These are phyloP conservation scores for Penicillium canariense DNA, from an alignment of 495 filamentous ascomycete species.

Conservation along the genomic window DNA sequence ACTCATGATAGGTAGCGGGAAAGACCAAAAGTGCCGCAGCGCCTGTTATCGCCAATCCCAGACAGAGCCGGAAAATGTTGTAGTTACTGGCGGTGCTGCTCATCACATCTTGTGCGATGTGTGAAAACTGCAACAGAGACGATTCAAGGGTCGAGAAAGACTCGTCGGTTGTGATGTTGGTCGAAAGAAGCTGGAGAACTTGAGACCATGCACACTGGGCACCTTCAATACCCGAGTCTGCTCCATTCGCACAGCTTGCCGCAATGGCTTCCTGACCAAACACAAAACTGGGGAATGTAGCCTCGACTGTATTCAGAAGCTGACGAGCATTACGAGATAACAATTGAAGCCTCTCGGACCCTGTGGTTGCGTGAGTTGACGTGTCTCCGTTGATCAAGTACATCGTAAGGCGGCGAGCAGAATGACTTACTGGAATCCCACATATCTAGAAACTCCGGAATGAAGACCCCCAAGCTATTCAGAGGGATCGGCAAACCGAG, in stretches of 20 bases:
- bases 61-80: slow-evolving; percentile 57
- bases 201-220: slow-evolving; percentile 66
- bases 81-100: slow-evolving; percentile 91
- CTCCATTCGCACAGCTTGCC: slow-evolving; percentile 41
- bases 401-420: not conserved
- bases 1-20: slow-evolving; percentile 20
- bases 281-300: slow-evolving; percentile 59
- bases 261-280: slow-evolving; percentile 41
- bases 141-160: slow-evolving; percentile 17
- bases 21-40: slow-evolving; percentile 40
- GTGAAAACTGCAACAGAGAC: slow-evolving; percentile 56
- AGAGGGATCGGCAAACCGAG: slow-evolving; percentile 86
- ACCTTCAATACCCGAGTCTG: slow-evolving; percentile 50
- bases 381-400: not conserved
- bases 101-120: slow-evolving; percentile 68
- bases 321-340: slow-evolving; percentile 75
- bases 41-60: slow-evolving; percentile 51
- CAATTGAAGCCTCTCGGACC: slow-evolving; percentile 58
- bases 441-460: slow-evolving; percentile 70
- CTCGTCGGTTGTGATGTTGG: slow-evolving; percentile 1
- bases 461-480: slow-evolving; percentile 89
- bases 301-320: slow-evolving; percentile 67
- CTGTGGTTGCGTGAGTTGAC: slow-evolving; percentile 12
- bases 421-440: slow-evolving; percentile 58
- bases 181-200: slow-evolving; percentile 22